A percentile compares a stretch with the other conserved stretches of the same genome.
Conservation (phyloP, 176 grass and related monocot genomes). For the Hsuehochloa calcarea region DNA sequence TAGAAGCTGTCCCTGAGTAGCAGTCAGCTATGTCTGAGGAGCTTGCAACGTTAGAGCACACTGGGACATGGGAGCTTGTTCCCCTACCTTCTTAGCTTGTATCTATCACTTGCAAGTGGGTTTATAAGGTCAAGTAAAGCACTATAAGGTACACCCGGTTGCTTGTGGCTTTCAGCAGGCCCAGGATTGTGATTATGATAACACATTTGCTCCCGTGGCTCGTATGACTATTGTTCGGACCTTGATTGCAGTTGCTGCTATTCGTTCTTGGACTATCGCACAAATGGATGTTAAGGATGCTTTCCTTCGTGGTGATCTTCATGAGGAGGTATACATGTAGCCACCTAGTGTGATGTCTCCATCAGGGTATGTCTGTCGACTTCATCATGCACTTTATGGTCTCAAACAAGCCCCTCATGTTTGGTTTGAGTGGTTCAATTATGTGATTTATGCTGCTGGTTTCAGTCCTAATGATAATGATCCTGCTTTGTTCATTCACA, state of each 20-base stretch:
- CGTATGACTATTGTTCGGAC: background rate
- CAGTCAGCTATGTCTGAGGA: background rate
- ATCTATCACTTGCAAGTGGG: background rate
- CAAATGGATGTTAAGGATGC: background rate
- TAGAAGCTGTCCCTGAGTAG: background rate
- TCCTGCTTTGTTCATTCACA: background rate
- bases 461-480: too few species aligned
- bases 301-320: background rate
- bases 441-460: background rate
- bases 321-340: background rate
- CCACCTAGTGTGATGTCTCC: background rate
- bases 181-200: background rate
- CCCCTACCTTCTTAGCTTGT: background rate
- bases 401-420: background rate
- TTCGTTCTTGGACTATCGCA: background rate
- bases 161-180: background rate
- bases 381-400: background rate
- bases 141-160: background rate
- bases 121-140: background rate
- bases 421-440: background rate
- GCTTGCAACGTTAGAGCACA: background rate
- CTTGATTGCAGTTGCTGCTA: background rate
- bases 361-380: background rate
- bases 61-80: background rate
- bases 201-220: background rate